A percentile compares a stretch with the other conserved stretches of the same genome.
phyloP scores from a whole-genome alignment of 352 stramenopile genomes.

The Phytophthora tentaculata region DNA sequence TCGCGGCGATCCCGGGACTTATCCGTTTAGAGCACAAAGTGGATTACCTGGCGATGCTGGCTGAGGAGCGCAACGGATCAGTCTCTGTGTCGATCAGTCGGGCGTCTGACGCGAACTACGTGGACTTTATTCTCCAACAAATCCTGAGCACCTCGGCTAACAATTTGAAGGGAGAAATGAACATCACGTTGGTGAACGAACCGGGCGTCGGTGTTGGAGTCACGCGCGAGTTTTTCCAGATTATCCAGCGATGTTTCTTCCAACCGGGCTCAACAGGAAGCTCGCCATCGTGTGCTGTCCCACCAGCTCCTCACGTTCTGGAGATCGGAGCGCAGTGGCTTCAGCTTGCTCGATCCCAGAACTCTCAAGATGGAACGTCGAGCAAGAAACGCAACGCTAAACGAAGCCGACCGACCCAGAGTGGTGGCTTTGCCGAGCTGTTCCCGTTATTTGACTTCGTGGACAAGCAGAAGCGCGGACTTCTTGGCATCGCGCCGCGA shows the following conservation, averaged over 20 bases:
- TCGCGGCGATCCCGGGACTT: constrained; percentile 47
- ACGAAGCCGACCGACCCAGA: constrained; percentile 7
- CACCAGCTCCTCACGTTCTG: constrained; percentile 42
- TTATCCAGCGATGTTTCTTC: constrained; percentile 72
- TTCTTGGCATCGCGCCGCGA: constrained; percentile 47
- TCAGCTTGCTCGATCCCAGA: constrained; percentile 54
- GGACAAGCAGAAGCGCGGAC: constrained; percentile 34
- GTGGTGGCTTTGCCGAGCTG: constrained; percentile 30
- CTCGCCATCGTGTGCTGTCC: constrained; percentile 1
- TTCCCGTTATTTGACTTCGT: constrained; percentile 71
- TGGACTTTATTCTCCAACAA: constrained; percentile 79
- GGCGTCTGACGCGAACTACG: constrained; percentile 60
- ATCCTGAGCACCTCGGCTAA: constrained; percentile 53
- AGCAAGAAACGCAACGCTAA: constrained; percentile 18
- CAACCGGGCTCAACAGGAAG: constrained; percentile 27
- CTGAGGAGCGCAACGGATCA: constrained; percentile 61
- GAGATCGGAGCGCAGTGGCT: constrained; percentile 75
- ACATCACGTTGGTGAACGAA: constrained; percentile 73
- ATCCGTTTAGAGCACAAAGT: constrained; percentile 81
- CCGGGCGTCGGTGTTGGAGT: constrained; percentile 69
- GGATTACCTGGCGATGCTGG: constrained; percentile 67
- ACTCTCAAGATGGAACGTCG: constrained; percentile 11
- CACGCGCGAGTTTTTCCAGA: constrained; percentile 79
- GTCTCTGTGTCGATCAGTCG: constrained; percentile 67
- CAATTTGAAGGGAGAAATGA: constrained; percentile 67